Evolutionary conservation across 495 filamentous ascomycete species (phyloP).

Genomic region (Aspergillus saccharolyticus): DNA sequence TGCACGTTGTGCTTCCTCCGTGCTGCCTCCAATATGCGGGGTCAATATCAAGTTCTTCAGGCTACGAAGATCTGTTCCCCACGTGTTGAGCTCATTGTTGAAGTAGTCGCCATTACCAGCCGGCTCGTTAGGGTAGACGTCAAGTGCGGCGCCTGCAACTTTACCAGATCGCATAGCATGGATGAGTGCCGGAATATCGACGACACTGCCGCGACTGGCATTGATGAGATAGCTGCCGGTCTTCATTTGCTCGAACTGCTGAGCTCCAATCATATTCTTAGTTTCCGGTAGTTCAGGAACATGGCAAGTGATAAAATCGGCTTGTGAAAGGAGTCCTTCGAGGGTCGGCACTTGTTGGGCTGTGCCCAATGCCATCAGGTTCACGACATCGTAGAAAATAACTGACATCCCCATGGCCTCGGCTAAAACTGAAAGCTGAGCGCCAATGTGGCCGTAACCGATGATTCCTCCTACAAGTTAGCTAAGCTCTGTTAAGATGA

Average conservation of each 20-base stretch:
- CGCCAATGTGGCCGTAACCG: constrained; percentile 97
- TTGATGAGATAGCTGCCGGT: constrained; percentile 91
- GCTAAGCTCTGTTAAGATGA: constrained; percentile 1
- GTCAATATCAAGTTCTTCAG: constrained; percentile 93
- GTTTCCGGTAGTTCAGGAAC: constrained; percentile 93
- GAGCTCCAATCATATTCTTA: constrained; percentile 73
- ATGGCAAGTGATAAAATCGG: constrained; percentile 92
- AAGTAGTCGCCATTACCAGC: constrained; percentile 94
- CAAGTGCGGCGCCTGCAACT: constrained; percentile 88
- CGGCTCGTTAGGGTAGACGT: constrained; percentile 94
- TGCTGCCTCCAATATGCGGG: constrained; percentile 95
- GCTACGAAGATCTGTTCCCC: constrained; percentile 78
- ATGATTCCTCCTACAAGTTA: constrained; percentile 61
- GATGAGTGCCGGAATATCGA: constrained; percentile 90
- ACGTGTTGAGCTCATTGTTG: constrained; percentile 73
- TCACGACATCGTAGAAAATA: constrained; percentile 90
- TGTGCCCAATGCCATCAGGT: constrained; percentile 88
- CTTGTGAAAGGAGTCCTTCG: constrained; percentile 63
- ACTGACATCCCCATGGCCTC: constrained; percentile 98
- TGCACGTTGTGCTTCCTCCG: constrained; percentile 94
- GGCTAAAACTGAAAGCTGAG: constrained; percentile 90
- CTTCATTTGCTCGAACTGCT: constrained; percentile 85
- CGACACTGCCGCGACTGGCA: constrained; percentile 85
- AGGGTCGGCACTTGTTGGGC: constrained; percentile 76
- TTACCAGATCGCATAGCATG: constrained; percentile 83